A percentile compares a stretch with the other conserved stretches of the same genome.
Evolutionary conservation across 2,329 filamentous ascomycete genomes (phyloP).

Genomic region (Ceratocystis ficicola): DNA sequence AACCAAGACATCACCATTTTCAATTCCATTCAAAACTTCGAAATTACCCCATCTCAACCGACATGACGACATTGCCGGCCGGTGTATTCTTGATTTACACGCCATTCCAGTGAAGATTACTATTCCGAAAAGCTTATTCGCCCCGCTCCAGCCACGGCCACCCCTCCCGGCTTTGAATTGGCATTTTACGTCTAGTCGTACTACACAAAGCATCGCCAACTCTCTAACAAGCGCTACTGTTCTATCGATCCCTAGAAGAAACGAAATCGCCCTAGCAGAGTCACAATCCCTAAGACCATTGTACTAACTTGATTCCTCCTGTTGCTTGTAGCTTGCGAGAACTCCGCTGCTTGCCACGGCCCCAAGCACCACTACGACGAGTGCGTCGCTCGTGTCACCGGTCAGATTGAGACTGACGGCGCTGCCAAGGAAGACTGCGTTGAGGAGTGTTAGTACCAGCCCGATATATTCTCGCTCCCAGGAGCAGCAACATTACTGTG

Average conservation of each 20-base stretch:
- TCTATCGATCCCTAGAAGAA: too few relatives aligned
- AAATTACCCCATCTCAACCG: not conserved
- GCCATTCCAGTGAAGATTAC: not conserved
- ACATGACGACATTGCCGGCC: not conserved
- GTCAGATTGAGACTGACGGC: conserved; percentile 51
- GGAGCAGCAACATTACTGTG: not conserved
- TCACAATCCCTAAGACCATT: not conserved
- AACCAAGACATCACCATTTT: not conserved
- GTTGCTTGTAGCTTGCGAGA: conserved; percentile 80
- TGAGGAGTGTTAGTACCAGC: conserved; percentile 76
- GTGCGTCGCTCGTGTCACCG: conserved; percentile 86
- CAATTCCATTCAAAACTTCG: not conserved
- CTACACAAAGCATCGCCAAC: not conserved
- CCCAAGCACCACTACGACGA: conserved; percentile 98
- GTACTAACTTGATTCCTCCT: conserved; percentile 18
- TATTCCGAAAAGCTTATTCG: not conserved
- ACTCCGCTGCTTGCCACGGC: conserved; percentile 71
- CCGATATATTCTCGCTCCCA: not conserved
- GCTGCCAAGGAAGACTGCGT: conserved; percentile 86
- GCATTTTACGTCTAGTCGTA: not conserved
- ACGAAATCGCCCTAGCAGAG: too few relatives aligned
- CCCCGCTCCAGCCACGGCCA: not conserved
- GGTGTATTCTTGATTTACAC: not conserved
- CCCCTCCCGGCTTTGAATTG: not conserved
- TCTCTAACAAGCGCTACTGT: not conserved